Percentiles rank a stretch among this genome's conserved stretches.
Evolutionary conservation across 1,284 basidiomycete genomes (phyloP).

Genomic region (Trametes sp.): DNA sequence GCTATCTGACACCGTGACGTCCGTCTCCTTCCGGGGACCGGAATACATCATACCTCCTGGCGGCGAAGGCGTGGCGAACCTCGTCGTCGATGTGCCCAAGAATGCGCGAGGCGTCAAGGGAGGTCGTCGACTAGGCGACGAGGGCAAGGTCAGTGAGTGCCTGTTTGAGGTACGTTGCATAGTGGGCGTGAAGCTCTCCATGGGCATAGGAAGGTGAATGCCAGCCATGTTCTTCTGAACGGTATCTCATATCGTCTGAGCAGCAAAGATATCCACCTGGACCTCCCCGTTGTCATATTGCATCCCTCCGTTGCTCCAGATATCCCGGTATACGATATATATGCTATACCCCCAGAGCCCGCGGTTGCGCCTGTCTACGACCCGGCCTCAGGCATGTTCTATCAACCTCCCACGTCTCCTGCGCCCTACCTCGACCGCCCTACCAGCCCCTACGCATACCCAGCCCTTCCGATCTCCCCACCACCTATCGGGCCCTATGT

Average conservation of each 20-base stretch:
- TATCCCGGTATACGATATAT: slow-evolving; percentile 37
- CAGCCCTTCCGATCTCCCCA: slow-evolving; percentile 42
- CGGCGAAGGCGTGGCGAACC: slow-evolving; percentile 74
- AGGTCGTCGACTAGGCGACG: slow-evolving; percentile 49
- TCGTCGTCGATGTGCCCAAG: slow-evolving; percentile 77
- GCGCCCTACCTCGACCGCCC: slow-evolving; percentile 34
- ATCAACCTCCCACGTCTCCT: slow-evolving; percentile 37
- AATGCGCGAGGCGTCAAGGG: slow-evolving; percentile 68
- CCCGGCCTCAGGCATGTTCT: slow-evolving; percentile 27
- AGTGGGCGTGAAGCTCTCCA: slow-evolving; percentile 60
- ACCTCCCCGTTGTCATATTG: slow-evolving; percentile 68
- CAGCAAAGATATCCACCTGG: slow-evolving; percentile 73
- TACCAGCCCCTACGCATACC: slow-evolving; percentile 45
- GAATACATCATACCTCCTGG: slow-evolving; percentile 78
- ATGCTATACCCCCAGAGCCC: slow-evolving; percentile 24
- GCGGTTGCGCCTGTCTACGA: slow-evolving; percentile 28
- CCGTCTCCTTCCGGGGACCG: slow-evolving; percentile 70
- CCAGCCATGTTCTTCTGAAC: neutral
- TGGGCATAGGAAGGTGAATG: slow-evolving; percentile 69
- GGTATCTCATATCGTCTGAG: slow-evolving; percentile 6
- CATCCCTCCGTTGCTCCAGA: slow-evolving; percentile 65
- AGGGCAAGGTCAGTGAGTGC: slow-evolving; percentile 49
- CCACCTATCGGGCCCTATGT: slow-evolving; percentile 48
- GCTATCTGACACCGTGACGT: slow-evolving; percentile 71
- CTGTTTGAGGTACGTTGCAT: slow-evolving; percentile 72